These are phyloP conservation scores for Dorcoceras hygrometricum DNA, from an alignment of 257 asterid species.

Conservation along the genomic window DNA sequence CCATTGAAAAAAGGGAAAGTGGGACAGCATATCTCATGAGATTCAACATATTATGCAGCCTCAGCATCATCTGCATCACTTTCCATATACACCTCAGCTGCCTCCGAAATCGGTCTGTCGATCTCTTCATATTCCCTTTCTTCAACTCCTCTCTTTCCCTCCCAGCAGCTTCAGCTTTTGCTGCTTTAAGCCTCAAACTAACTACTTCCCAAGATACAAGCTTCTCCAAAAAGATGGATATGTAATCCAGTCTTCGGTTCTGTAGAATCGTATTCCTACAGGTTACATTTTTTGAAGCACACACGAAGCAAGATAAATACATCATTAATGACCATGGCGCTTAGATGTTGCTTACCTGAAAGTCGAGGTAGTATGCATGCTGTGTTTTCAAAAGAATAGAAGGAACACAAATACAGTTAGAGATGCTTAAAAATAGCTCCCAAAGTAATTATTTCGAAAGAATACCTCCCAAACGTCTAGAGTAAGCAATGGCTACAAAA, in stretches of 20 bases:
- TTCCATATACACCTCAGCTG: slow-evolving; percentile 43
- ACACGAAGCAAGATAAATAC: background rate
- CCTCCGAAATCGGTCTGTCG: slow-evolving; percentile 23
- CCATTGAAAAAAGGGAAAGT: background rate
- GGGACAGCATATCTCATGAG: background rate
- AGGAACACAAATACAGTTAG: background rate
- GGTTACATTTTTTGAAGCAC: background rate
- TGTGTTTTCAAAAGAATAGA: slow-evolving; percentile 29
- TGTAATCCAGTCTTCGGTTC: slow-evolving; percentile 80
- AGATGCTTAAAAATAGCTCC: too few species aligned
- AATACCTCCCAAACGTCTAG: slow-evolving; percentile 97
- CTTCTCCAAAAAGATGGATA: slow-evolving; percentile 78
- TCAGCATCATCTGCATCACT: slow-evolving; percentile 42
- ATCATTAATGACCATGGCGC: background rate
- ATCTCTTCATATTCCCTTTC: slow-evolving; percentile 39
- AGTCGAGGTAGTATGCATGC: slow-evolving; percentile 97
- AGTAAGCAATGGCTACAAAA: slow-evolving; percentile 87
- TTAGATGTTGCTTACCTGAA: slow-evolving; percentile 50
- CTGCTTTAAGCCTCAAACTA: slow-evolving; percentile 77
- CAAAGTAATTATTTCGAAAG: too few species aligned
- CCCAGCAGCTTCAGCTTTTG: slow-evolving; percentile 55
- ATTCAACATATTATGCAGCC: slow-evolving; percentile 29
- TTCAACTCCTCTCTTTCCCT: slow-evolving; percentile 53
- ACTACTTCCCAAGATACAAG: slow-evolving; percentile 95
- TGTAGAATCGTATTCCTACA: slow-evolving; percentile 25